These are phyloP conservation scores for Fusarium torulosum DNA, from an alignment of 2,329 filamentous ascomycete species.

Conservation along the genomic window DNA sequence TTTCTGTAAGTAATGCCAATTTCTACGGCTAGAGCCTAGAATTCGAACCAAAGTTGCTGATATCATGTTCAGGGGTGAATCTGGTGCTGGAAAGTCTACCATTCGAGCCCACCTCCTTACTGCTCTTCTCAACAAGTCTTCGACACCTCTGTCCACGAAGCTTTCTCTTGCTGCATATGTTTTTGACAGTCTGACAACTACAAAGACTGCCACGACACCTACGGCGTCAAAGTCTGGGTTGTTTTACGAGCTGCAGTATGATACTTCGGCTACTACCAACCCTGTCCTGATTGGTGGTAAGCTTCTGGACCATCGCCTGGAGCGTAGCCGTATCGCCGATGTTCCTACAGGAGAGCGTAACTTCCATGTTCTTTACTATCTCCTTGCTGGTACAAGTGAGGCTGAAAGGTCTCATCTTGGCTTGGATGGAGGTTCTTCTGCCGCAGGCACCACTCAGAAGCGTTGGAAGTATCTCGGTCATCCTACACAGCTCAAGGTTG, in stretches of 20 bases:
- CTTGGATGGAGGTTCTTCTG: slow-evolving; percentile 63
- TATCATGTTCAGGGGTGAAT: slow-evolving; percentile 78
- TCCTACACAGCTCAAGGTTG: slow-evolving; percentile 95
- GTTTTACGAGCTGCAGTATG: slow-evolving; percentile 97
- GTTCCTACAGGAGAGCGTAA: slow-evolving; percentile 97
- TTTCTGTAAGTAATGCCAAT: slow-evolving; percentile 77
- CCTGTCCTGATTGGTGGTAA: slow-evolving; percentile 94
- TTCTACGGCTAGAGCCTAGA: slow-evolving; percentile 5
- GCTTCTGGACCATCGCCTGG: slow-evolving; percentile 90
- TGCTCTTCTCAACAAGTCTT: slow-evolving; percentile 87
- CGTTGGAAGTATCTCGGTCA: slow-evolving; percentile 97
- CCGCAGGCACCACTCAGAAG: slow-evolving; percentile 71
- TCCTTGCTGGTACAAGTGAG: slow-evolving; percentile 89
- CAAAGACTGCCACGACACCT: slow-evolving; percentile 94
- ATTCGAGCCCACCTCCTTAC: slow-evolving; percentile 89
- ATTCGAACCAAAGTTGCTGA: slow-evolving; percentile 38
- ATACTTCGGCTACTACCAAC: slow-evolving; percentile 85
- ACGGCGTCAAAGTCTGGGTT: slow-evolving; percentile 96
- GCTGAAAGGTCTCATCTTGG: slow-evolving; percentile 90
- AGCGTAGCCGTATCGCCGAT: slow-evolving; percentile 89
- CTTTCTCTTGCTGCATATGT: slow-evolving; percentile 93
- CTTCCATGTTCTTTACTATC: slow-evolving; percentile 96
- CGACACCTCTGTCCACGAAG: slow-evolving; percentile 92
- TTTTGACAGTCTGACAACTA: slow-evolving; percentile 96
- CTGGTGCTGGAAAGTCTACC: slow-evolving; percentile 95